Base-by-base conservation (phyloP, 495 filamentous ascomycete genomes). In the Penicillium parvum region DNA sequence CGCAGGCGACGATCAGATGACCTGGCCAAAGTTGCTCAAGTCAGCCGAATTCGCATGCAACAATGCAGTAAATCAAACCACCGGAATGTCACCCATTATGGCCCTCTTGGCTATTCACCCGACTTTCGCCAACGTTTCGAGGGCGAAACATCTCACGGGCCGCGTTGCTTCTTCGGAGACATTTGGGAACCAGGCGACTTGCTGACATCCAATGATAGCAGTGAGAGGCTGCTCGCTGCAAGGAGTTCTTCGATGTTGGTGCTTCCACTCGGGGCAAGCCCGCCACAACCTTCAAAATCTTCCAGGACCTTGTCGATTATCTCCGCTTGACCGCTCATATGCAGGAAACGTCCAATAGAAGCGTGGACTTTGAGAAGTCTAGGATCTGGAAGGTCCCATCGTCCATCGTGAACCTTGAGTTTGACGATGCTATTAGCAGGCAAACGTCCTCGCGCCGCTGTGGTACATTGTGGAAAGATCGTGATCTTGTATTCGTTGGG, bases 231-330 rank as follows among this genome's bases (percentile, higher is more conserved):
- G 42, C 47, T 50, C 28, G 37, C 47, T 23, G 37, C 26, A 38
- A 52, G 42, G 43, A 52, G 49, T 23, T 47, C 43, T 43, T 33
- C 43, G 25, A 52, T 21, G 30, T 52, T 43, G 17, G 49, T 45
- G 27, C 43, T 52, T 52, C 43, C 43, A 35, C 27, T 28, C 8
- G 42, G 20, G 14, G 43, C 49, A 42, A 46, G 32, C 32, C 37
- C 37, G 39, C 32, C 46, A 33, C 32, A 37, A 7, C 43, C 43
- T 38, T 52, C 42, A 43, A 46, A 42, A 42, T 47, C 43, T 38
- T 32, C 26, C 10, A 46, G 21, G 16, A 43, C 18, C 32, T 43
- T 42, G 25, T 52, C 43, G 33, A 52, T 42, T 30, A 35, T 34
- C 26, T 52, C 37, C 27, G 25, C 49, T 19, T 41, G 37, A 28